Evolutionary conservation across 139 green algal species (phyloP), one percentile per base, ranked within the genome.

Genomic region (Chlorella vulgaris): DNA sequence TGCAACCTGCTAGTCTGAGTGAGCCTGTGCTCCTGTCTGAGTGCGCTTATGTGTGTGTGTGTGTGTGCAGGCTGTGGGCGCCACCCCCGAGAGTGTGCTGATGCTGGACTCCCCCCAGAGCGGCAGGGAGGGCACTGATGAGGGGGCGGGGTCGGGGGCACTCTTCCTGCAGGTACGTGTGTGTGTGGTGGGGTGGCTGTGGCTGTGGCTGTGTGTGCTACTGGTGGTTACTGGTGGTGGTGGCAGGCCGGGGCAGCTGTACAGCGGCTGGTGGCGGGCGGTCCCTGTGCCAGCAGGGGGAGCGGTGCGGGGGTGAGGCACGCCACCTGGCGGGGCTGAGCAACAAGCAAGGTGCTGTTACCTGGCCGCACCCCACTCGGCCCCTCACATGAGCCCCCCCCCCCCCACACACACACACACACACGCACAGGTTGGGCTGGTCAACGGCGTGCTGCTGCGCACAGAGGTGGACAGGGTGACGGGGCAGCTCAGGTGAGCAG

Each of bases 381-480:
- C 36, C 28, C 15, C 69, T 13, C 62, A 2, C 4, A 36, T 26
- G 3, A 33, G 66, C 2, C 36, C 7, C 6, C 21, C 65, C 35
- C n/a, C 2, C 65, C 35, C 8, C 35, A 22, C 61, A 8, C 3
- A 2, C 19, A 19, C 36, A 33, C 22, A 21, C n/a, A 31, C 5
- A 5, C 7, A 33, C 10, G 6, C 24, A 40, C 94, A 97, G 76
- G 89, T 93, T n/a, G 96, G 96, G 13, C 90, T 99, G 47, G 76
- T 89, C 33, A 99, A 98, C 82, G 97, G 97, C 67, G 89, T 99
- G 79, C 93, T 99, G 83, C 87, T 96, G 81, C 90, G 97, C 36
- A 97, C 94, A 13, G 95, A 99, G 85, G 91, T 99, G 39, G 95
- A 98, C 89, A 69, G 60, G 3, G 78, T 93, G 3, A 96, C 91